These are phyloP conservation scores for Solanum aculeatissimum DNA, from an alignment of 305 asterid species.

Conservation along the genomic window DNA sequence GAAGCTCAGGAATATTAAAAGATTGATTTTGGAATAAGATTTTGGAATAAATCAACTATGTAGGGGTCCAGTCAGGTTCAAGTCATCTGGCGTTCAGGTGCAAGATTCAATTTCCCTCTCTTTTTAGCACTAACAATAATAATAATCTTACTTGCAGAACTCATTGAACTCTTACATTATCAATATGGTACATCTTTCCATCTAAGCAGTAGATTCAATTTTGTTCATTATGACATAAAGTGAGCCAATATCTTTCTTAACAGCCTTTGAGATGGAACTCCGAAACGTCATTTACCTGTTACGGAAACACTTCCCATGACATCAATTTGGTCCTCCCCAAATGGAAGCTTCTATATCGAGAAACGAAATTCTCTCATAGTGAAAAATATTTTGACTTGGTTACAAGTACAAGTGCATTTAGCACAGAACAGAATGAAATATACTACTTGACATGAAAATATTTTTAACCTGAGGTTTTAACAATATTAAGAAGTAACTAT, in stretches of 20 bases:
- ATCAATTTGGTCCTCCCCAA: not conserved
- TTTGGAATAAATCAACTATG: not conserved
- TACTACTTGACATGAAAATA: not conserved
- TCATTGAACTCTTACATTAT: not conserved
- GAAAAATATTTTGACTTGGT: not conserved
- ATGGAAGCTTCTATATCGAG: not conserved
- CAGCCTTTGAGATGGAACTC: not conserved
- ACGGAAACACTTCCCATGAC: not conserved
- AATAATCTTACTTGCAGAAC: not conserved
- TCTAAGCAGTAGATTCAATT: not conserved
- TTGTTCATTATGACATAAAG: not conserved
- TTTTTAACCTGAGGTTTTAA: not conserved
- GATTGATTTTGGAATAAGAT: not conserved
- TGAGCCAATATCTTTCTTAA: not conserved
- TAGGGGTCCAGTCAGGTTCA: not conserved
- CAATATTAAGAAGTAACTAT: not conserved
- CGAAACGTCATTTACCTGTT: not conserved
- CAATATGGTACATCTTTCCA: not conserved
- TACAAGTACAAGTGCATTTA: not conserved
- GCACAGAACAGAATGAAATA: not conserved
- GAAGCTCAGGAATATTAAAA: not conserved
- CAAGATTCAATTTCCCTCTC: not conserved
- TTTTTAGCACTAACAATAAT: not conserved
- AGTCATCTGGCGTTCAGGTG: not conserved
- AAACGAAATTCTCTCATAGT: not conserved